Percentiles rank a stretch among this genome's conserved stretches.
Conservation (phyloP, 1,139 yeast genomes). For the Taphrina deformans region DNA sequence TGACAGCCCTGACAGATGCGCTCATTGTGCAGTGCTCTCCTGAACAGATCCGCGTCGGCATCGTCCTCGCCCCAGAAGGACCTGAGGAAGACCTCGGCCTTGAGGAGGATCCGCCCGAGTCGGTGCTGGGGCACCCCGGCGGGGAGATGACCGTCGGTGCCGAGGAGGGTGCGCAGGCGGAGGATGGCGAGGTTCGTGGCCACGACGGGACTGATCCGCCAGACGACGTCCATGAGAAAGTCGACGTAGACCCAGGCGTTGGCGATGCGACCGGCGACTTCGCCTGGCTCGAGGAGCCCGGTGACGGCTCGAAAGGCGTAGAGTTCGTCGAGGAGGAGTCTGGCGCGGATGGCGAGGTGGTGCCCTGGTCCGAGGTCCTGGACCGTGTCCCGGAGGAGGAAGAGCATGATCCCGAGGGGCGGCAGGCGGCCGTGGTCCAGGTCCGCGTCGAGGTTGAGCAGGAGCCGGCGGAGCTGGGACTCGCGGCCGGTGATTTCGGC, state of each 20-base stretch:
- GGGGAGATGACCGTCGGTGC: background rate
- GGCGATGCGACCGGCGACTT: constrained; percentile 7
- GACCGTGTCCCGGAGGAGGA: constrained; percentile 9
- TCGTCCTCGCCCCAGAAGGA: constrained; percentile 17
- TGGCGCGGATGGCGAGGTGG: constrained; percentile 8
- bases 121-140: constrained; percentile 11
- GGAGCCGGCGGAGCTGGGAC: background rate
- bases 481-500: constrained; percentile 18
- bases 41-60: constrained; percentile 12
- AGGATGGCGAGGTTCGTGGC: constrained; percentile 28
- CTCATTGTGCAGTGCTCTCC: background rate
- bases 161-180: constrained; percentile 16
- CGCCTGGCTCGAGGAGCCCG: background rate
- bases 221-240: constrained; percentile 1
- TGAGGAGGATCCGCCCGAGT: background rate
- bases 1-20: background rate
- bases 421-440: constrained; percentile 19
- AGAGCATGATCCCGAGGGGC: constrained; percentile 13
- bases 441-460: constrained; percentile 10
- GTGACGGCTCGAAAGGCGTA: constrained; percentile 11
- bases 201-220: constrained; percentile 23
- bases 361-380: constrained; percentile 14
- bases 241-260: constrained; percentile 22
- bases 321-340: constrained; percentile 17
- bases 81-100: background rate